Evolutionary conservation across 1,284 basidiomycete species (phyloP).

Genomic region (Exsudoporus floridanus): DNA sequence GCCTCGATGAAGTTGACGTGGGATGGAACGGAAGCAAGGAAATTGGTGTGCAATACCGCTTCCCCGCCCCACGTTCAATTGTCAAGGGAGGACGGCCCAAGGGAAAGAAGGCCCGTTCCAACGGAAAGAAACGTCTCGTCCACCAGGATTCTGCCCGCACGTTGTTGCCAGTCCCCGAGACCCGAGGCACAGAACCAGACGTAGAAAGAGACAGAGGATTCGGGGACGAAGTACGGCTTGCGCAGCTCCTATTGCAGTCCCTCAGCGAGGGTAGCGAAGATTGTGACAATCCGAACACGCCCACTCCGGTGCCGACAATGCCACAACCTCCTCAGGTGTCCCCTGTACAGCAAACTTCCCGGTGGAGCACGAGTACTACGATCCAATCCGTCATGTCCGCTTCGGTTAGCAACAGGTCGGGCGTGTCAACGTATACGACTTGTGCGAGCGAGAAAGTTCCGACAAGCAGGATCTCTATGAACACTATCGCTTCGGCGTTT

Average conservation of each 20-base stretch:
- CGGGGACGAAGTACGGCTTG: constrained; percentile 30
- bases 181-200: constrained; percentile 17
- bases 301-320: constrained; percentile 6
- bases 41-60: constrained; percentile 33
- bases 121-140: constrained; percentile 23
- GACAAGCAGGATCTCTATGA: constrained; percentile 32
- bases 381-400: constrained; percentile 27
- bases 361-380: constrained; percentile 35
- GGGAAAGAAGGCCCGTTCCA: constrained; percentile 14
- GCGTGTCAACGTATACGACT: constrained; percentile 31
- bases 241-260: constrained; percentile 34
- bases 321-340: constrained; percentile 14
- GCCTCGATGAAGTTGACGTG: constrained; percentile 31
- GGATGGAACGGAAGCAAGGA: constrained; percentile 26
- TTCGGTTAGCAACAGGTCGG: constrained; percentile 32
- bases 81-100: constrained; percentile 25
- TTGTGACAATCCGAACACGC: background rate
- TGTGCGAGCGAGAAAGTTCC: constrained; percentile 30
- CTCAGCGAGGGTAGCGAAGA: constrained; percentile 18
- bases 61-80: constrained; percentile 33
- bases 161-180: constrained; percentile 27
- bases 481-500: constrained; percentile 28
- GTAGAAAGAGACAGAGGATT: constrained; percentile 23
- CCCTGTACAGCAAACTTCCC: constrained; percentile 24
- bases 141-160: constrained; percentile 31